Conservation (phyloP, 148 eudicot genomes). For the Chenopodium quinoa region DNA sequence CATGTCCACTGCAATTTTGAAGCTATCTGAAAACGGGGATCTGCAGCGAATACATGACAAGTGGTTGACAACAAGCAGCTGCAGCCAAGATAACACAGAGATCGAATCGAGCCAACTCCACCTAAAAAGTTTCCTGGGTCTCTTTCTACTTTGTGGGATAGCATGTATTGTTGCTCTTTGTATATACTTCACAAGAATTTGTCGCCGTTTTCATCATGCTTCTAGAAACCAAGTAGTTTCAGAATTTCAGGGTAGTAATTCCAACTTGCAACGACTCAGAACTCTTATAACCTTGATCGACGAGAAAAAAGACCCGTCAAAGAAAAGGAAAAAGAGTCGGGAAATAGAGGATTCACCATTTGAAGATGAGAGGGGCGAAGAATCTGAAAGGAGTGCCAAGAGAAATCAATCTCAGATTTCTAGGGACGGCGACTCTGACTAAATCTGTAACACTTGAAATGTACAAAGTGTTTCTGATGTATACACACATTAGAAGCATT, state of each 20-base stretch:
- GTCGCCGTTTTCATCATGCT: constrained; percentile 36
- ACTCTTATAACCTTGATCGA: constrained; percentile 71
- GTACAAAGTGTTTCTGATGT: neutral
- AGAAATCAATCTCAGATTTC: constrained; percentile 30
- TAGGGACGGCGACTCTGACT: constrained; percentile 17
- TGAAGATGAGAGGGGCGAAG: constrained; percentile 30
- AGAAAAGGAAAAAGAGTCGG: constrained; percentile 44
- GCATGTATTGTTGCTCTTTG: constrained; percentile 64
- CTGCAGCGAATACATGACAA: constrained; percentile 95
- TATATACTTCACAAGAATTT: constrained; percentile 56
- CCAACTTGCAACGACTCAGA: constrained; percentile 46
- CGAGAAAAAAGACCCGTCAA: constrained; percentile 59
- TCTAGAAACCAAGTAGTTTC: constrained; percentile 22
- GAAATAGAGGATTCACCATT: constrained; percentile 41
- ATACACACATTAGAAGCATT: constrained; percentile 2
- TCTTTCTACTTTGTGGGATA: constrained; percentile 70
- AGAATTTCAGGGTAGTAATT: constrained; percentile 34
- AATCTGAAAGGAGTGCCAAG: constrained; percentile 24
- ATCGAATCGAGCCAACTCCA: constrained; percentile 86
- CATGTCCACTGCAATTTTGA: constrained; percentile 80
- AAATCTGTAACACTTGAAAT: constrained; percentile 8
- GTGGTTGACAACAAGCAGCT: constrained; percentile 64
- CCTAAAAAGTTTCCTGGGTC: constrained; percentile 81
- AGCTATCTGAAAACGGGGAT: constrained; percentile 84
- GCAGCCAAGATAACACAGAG: constrained; percentile 68